These are phyloP conservation scores for Acanthochlamys bracteata DNA, from an alignment of 106 monocot genomes.

Conservation along the genomic window DNA sequence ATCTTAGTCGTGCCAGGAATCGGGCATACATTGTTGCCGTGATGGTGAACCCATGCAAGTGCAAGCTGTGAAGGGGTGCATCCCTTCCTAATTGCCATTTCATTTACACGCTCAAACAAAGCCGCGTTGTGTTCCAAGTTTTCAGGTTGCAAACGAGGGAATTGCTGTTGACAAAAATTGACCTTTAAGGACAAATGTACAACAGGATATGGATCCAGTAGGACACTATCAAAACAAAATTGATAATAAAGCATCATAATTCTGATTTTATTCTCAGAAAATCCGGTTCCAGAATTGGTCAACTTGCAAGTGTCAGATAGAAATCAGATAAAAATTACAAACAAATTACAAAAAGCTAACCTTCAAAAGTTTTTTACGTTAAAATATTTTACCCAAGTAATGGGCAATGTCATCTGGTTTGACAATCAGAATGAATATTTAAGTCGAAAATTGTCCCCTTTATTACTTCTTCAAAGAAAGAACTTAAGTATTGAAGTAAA, in stretches of 20 bases:
- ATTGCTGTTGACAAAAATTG: background rate
- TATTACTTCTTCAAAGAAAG: background rate
- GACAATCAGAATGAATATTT: no score
- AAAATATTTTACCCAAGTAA: no score
- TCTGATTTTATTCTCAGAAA: background rate
- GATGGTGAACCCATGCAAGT: constrained; percentile 37
- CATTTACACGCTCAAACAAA: constrained; percentile 24
- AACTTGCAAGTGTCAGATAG: background rate
- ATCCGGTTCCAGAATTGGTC: background rate
- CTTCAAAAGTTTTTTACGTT: no score
- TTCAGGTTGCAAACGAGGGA: constrained; percentile 27
- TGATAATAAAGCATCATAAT: background rate
- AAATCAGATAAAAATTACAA: no score
- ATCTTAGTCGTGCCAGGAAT: constrained; percentile 60
- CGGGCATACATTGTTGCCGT: constrained; percentile 31
- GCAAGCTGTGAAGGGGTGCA: constrained; percentile 37
- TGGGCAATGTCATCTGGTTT: no score
- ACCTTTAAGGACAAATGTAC: background rate
- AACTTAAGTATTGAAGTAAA: background rate
- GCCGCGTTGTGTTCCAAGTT: constrained; percentile 25
- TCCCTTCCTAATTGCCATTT: constrained; percentile 26
- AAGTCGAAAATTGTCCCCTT: no score
- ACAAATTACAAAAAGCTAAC: no score
- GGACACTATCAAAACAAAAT: background rate
- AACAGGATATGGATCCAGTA: background rate